Base-by-base conservation (phyloP, 2,329 filamentous ascomycete species). In the Aureobasidium subglaciale region DNA sequence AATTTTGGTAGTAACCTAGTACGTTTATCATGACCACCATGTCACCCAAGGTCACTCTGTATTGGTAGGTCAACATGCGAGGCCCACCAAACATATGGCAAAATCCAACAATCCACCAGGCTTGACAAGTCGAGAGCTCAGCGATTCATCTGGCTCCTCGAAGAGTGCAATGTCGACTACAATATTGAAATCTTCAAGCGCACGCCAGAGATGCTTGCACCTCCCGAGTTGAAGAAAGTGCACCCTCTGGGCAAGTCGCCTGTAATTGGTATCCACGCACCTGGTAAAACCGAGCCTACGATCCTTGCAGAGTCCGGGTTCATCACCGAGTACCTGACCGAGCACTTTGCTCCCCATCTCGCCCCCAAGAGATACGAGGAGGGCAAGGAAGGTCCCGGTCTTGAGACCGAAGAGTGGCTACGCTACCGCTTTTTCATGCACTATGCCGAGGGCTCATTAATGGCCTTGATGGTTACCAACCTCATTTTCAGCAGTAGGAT, bases 171-270 rank as follows among this genome's bases (percentile, higher is more conserved):
- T 40, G 70, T 95, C 30, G 79, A 85, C 25, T 96, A 95, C 71
- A 82, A 91, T 59, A 73, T 96, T 57, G 83, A 92, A 65, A 78
- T 86, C 54, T 93, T 87, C 78, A 89, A 88, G 69, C 85, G 91
- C 34, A 68, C 69, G 35, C 64, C 71, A 56, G 80, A 85, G 55
- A 79, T 75, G 63, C 75, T 88, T n/a, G 91, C 91, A 1, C 88
- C 89, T 3, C 75, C 82, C 0, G 86, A 88, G 64, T 79, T 96
- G 42, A 85, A 87, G 65, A 78, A 88, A 60, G 73, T 95, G 34
- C 90, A 96, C 65, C 86, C 89, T 0, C 78, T 96, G 4, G 92
- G 92, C 59, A 96, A 96, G 69, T 90, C 89, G 1, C 92, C 92
- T 0, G 74, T 92, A 38, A 74, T 97, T 61, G 81, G 80, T 8